A percentile compares a stretch with the other conserved stretches of the same genome.
phyloP scores from a whole-genome alignment of 345 rosid species.

The Eutrema japonicum region DNA sequence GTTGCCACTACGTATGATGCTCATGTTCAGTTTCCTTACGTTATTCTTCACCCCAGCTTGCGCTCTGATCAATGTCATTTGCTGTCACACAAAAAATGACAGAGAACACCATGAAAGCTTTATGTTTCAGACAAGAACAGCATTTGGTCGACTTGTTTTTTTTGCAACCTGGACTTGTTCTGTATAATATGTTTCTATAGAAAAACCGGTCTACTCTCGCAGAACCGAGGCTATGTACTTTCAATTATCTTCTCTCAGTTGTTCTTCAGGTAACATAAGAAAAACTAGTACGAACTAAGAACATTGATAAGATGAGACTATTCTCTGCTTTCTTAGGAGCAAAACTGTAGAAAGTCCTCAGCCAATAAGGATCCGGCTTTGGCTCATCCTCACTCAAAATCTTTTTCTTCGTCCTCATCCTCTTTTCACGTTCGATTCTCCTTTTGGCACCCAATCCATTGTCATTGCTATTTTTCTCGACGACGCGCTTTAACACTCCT shows the following conservation, averaged over 20 bases:
- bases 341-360: slow-evolving; percentile 79
- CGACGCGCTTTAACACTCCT: slow-evolving; percentile 39
- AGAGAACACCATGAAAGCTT: neutral
- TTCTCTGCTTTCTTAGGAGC: slow-evolving; percentile 79
- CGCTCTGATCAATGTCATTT: slow-evolving; percentile 80
- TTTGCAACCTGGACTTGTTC: too few species aligned
- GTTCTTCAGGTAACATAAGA: too few species aligned
- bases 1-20: slow-evolving; percentile 73
- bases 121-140: too few species aligned
- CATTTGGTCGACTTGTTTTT: too few species aligned
- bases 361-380: slow-evolving; percentile 96
- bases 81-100: slow-evolving; percentile 50
- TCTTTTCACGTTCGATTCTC: slow-evolving; percentile 52
- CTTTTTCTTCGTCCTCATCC: slow-evolving; percentile 68
- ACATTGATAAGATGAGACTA: too few species aligned
- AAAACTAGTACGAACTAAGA: too few species aligned
- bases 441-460: slow-evolving; percentile 50
- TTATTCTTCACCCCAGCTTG: slow-evolving; percentile 97
- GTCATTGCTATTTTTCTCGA: slow-evolving; percentile 28
- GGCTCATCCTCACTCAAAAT: slow-evolving; percentile 83
- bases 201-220: too few species aligned
- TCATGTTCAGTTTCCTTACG: slow-evolving; percentile 78
- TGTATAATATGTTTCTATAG: too few species aligned
- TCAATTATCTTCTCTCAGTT: too few species aligned
- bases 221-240: too few species aligned